These are phyloP conservation scores for Croton laevigatus DNA, from an alignment of 441 rosid species.

Conservation along the genomic window DNA sequence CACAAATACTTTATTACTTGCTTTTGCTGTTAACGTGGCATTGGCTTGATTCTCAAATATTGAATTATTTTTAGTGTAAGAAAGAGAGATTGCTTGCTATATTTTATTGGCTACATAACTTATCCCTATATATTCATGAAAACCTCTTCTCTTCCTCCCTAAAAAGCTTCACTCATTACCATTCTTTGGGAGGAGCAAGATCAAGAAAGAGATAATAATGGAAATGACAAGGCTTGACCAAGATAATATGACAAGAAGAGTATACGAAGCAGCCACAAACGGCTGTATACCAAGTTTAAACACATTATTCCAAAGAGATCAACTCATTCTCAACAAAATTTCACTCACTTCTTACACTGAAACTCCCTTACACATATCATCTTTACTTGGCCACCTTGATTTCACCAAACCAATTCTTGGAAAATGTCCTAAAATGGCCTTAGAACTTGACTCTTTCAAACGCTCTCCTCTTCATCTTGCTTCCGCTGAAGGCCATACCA, in stretches of 20 bases:
- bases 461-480: constrained; percentile 37
- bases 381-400: constrained; percentile 31
- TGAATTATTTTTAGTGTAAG: too few species aligned
- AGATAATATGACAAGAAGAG: neutral
- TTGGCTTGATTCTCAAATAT: too few species aligned
- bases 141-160: too few species aligned
- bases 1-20: too few species aligned
- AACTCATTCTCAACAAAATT: constrained; percentile 16
- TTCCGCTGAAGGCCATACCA: constrained; percentile 28
- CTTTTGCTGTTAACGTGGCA: too few species aligned
- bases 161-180: too few species aligned
- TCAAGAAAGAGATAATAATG: neutral
- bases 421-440: constrained; percentile 28
- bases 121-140: too few species aligned
- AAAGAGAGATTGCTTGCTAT: too few species aligned
- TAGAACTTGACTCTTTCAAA: constrained; percentile 20
- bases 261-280: constrained; percentile 24
- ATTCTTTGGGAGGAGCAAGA: neutral
- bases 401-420: constrained; percentile 23
- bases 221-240: neutral
- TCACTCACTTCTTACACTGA: constrained; percentile 15
- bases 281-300: constrained; percentile 18
- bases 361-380: constrained; percentile 32
- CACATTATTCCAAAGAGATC: constrained; percentile 15
- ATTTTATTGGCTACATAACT: too few species aligned